phyloP scores from a whole-genome alignment of 805 yeast genomes.

The Sugiyamaella americana region DNA sequence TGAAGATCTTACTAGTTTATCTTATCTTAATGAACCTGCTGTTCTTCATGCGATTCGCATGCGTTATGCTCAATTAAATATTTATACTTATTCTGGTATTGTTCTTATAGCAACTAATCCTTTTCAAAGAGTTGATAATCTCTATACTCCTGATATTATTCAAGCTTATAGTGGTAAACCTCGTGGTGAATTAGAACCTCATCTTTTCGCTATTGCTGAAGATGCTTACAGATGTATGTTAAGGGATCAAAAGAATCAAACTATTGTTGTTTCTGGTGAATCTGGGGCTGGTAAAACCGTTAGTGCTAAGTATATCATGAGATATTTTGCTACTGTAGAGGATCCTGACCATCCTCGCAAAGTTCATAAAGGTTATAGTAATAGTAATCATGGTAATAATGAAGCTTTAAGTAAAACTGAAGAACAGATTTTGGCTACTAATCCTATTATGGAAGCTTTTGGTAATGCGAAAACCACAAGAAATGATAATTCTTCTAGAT shows the following conservation, averaged over 20 bases:
- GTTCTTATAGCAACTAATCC: slow-evolving; percentile 96
- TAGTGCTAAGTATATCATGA: slow-evolving; percentile 93
- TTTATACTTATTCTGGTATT: slow-evolving; percentile 94
- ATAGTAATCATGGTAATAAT: slow-evolving; percentile 22
- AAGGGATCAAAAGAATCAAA: slow-evolving; percentile 76
- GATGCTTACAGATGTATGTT: slow-evolving; percentile 96
- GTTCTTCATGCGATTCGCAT: slow-evolving; percentile 88
- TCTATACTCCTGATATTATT: slow-evolving; percentile 86
- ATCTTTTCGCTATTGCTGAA: slow-evolving; percentile 94
- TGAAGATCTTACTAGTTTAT: slow-evolving; percentile 86
- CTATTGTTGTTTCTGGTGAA: slow-evolving; percentile 95
- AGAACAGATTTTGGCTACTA: slow-evolving; percentile 90
- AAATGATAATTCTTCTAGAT: slow-evolving; percentile 95
- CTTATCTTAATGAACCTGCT: slow-evolving; percentile 93
- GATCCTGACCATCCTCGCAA: slow-evolving; percentile 34
- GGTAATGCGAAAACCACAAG: slow-evolving; percentile 98
- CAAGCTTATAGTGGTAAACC: slow-evolving; percentile 91
- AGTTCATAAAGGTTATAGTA: slow-evolving; percentile 8
- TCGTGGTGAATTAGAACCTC: slow-evolving; percentile 95
- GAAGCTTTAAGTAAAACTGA: slow-evolving; percentile 84
- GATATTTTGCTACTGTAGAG: slow-evolving; percentile 94
- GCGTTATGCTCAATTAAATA: slow-evolving; percentile 82
- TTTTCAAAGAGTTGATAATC: slow-evolving; percentile 83
- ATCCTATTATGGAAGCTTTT: slow-evolving; percentile 96
- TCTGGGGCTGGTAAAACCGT: slow-evolving; percentile 99